phyloP scores from a whole-genome alignment of 2,329 filamentous ascomycete genomes.

The Neocatenulostroma microsporum region DNA sequence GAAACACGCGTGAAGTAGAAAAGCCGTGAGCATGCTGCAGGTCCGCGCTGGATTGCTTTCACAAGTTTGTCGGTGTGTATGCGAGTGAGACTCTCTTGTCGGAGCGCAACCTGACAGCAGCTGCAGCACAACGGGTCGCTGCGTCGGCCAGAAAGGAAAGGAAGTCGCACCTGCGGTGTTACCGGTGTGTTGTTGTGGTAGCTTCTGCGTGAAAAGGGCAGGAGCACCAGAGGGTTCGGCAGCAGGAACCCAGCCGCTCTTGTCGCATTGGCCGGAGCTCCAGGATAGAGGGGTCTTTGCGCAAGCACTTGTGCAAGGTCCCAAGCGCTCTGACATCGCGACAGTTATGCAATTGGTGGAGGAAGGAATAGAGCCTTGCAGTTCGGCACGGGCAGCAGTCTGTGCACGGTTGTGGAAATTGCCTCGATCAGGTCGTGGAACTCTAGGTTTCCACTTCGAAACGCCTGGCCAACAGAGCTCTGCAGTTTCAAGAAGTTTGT shows the following conservation, averaged over 20 bases:
- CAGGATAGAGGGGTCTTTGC: background rate
- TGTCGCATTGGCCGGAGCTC: background rate
- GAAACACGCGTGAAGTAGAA: constrained; percentile 1
- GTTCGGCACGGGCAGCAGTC: constrained; percentile 3
- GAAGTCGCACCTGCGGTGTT: constrained; percentile 1
- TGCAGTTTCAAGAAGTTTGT: no score
- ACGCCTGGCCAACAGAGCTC: background rate
- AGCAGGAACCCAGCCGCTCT: background rate
- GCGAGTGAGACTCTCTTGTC: background rate
- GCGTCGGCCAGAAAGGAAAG: background rate
- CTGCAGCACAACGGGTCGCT: background rate
- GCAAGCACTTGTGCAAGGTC: constrained; percentile 2
- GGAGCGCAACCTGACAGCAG: background rate
- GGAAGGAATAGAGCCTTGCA: no score
- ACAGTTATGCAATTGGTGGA: constrained; percentile 2
- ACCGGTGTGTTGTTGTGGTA: background rate
- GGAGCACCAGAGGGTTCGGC: background rate
- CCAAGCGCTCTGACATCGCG: constrained; percentile 2
- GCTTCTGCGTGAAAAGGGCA: no score
- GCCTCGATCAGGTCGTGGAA: background rate
- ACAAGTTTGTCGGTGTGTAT: background rate
- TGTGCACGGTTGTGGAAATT: constrained; percentile 2
- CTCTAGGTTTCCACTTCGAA: background rate
- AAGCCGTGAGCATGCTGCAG: constrained; percentile 5
- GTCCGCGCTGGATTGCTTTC: no score